These are phyloP conservation scores for Penicillium aurantiogriseum DNA, from an alignment of 2,329 filamentous ascomycete species.

Conservation along the genomic window DNA sequence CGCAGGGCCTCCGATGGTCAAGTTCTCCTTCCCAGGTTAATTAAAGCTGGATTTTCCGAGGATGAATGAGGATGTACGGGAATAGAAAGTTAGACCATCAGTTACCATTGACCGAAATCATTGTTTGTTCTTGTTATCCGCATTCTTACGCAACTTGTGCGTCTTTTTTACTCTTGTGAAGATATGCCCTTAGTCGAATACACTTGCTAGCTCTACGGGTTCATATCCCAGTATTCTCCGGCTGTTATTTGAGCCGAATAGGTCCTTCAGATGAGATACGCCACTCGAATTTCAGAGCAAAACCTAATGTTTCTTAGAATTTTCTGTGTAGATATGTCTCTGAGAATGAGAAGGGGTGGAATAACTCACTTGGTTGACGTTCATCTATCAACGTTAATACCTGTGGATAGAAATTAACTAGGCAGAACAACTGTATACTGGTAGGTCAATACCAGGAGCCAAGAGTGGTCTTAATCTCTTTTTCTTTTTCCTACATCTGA, in stretches of 20 bases:
- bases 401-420: not conserved
- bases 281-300: not conserved
- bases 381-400: not conserved
- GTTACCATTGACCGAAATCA: not conserved
- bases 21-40: constrained; percentile 17
- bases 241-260: not conserved
- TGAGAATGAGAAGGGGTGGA: not conserved
- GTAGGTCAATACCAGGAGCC: no score
- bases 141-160: not conserved
- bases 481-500: not conserved
- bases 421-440: not conserved
- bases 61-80: not conserved
- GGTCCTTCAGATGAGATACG: not conserved
- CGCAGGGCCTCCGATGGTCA: constrained; percentile 16
- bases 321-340: not conserved
- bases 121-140: not conserved
- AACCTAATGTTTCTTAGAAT: not conserved
- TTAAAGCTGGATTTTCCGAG: constrained; percentile 3
- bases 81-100: not conserved
- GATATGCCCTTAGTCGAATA: not conserved
- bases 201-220: not conserved
- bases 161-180: not conserved
- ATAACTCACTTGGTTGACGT: not conserved
- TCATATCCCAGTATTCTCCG: not conserved
- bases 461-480: not conserved